Evolutionary conservation across 768 basidiomycete genomes (phyloP).

Genomic region (Phylloporus sp.): DNA sequence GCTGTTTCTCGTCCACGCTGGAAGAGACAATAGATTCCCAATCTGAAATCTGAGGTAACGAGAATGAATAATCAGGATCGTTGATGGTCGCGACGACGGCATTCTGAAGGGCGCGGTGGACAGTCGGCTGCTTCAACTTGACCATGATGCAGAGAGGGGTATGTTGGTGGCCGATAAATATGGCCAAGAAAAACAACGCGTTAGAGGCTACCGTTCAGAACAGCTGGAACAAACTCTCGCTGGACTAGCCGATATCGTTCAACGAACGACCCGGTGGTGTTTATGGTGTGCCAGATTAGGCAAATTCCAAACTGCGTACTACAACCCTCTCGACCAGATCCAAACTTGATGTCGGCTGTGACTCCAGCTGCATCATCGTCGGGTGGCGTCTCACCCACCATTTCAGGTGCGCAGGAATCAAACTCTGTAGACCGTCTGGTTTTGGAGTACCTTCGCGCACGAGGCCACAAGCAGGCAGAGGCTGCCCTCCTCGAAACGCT

Average conservation of each 20-base stretch:
- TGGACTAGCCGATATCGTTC: not conserved
- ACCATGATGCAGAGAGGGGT: constrained; percentile 12
- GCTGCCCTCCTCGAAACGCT: constrained; percentile 40
- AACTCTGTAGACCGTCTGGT: constrained; percentile 38
- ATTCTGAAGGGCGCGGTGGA: constrained; percentile 15
- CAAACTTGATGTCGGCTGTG: constrained; percentile 25
- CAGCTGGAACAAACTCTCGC: not conserved
- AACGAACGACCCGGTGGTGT: too few relatives aligned
- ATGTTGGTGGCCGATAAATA: not conserved
- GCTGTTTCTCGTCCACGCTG: constrained; percentile 32
- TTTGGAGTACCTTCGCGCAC: constrained; percentile 45
- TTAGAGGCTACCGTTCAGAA: not conserved
- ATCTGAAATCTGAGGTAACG: constrained; percentile 25
- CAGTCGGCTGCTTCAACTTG: constrained; percentile 13
- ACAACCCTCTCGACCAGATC: not conserved
- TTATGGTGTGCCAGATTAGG: constrained; percentile 6
- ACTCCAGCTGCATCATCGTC: constrained; percentile 36
- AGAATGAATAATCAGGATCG: constrained; percentile 26
- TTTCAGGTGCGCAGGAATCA: constrained; percentile 26
- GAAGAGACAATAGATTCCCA: constrained; percentile 29
- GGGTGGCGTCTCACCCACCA: constrained; percentile 30
- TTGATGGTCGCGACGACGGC: constrained; percentile 25
- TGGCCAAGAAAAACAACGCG: not conserved
- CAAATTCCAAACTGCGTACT: not conserved
- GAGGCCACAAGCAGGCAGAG: constrained; percentile 46